These are phyloP conservation scores for Gyromitra esculenta DNA, from an alignment of 2,329 filamentous ascomycete genomes.

Conservation along the genomic window DNA sequence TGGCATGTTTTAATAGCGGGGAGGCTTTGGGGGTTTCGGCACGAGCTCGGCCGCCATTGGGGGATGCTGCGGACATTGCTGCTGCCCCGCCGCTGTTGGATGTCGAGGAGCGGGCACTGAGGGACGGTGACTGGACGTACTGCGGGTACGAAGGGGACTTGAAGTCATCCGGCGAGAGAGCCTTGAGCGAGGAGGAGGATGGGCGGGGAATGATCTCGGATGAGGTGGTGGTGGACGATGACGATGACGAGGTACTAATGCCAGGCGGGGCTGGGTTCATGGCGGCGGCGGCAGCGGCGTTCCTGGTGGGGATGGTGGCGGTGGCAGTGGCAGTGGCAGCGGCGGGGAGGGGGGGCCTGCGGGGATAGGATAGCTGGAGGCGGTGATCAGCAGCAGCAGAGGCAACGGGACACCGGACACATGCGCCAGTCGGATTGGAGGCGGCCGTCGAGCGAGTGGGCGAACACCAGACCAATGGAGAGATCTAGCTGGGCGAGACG, in stretches of 20 bases:
- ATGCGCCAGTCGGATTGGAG: conserved; percentile 16
- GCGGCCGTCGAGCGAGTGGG: conserved; percentile 5
- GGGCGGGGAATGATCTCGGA: conserved; percentile 45
- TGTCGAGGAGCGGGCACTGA: conserved; percentile 39
- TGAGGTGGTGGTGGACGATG: conserved; percentile 48
- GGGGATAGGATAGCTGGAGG: conserved; percentile 19
- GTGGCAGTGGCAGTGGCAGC: conserved; percentile 19
- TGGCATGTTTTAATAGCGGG: conserved; percentile 42
- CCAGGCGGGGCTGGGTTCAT: conserved; percentile 44
- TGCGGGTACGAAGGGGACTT: conserved; percentile 51
- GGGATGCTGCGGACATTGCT: conserved; percentile 26
- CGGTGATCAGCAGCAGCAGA: conserved; percentile 38
- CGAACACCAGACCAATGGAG: conserved; percentile 16
- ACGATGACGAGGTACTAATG: conserved; percentile 46
- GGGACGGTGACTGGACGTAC: conserved; percentile 49
- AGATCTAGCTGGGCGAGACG: conserved; percentile 22
- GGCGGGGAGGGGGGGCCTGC: neutral
- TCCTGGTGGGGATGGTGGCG: conserved; percentile 8
- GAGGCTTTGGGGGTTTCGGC: conserved; percentile 41
- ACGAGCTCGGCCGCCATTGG: conserved; percentile 35
- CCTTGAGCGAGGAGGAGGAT: conserved; percentile 47
- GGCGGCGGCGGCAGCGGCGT: conserved; percentile 39
- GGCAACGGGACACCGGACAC: conserved; percentile 18
- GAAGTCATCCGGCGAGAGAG: conserved; percentile 50
- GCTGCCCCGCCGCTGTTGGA: conserved; percentile 42